These are phyloP conservation scores for Dothideomycetidae sp. DNA, from an alignment of 2,329 filamentous ascomycete genomes.

Conservation along the genomic window DNA sequence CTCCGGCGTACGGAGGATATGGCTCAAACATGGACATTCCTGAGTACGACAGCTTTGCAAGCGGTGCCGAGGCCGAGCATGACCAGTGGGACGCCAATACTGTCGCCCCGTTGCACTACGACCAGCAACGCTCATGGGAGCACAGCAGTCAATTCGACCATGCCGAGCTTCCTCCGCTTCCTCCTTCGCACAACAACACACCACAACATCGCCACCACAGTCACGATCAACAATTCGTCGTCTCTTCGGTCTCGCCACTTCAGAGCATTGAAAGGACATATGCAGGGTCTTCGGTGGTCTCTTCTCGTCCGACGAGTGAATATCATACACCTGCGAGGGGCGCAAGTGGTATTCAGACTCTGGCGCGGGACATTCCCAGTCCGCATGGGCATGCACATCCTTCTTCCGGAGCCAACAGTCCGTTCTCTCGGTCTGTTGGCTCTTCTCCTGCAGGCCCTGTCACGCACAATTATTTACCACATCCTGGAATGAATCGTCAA, in stretches of 20 bases:
- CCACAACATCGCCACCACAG: slow-evolving; percentile 6
- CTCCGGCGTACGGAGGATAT: slow-evolving; percentile 3
- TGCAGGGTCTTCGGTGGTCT: slow-evolving; percentile 5
- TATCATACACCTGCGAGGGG: slow-evolving; percentile 2
- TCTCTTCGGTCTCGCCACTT: slow-evolving; percentile 17
- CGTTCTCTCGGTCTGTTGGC: slow-evolving; percentile 8
- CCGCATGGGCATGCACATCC: slow-evolving; percentile 3
- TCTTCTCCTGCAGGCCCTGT: slow-evolving; percentile 10
- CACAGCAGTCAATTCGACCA: slow-evolving; percentile 34
- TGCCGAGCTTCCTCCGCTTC: slow-evolving; percentile 20
- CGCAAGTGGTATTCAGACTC: background rate
- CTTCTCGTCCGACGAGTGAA: slow-evolving; percentile 4
- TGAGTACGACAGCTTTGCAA: slow-evolving; percentile 8
- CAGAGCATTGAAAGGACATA: slow-evolving; percentile 20
- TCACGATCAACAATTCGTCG: slow-evolving; percentile 5
- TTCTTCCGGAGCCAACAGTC: slow-evolving; percentile 1
- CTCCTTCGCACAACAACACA: slow-evolving; percentile 24
- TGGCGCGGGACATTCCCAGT: background rate
- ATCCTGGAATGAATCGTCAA: slow-evolving; percentile 17
- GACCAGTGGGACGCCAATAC: slow-evolving; percentile 9
- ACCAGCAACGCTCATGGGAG: slow-evolving; percentile 44
- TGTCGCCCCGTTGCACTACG: slow-evolving; percentile 34
- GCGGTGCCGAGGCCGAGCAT: slow-evolving; percentile 1
- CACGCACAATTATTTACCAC: slow-evolving; percentile 9
- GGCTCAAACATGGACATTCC: slow-evolving; percentile 4